These are phyloP conservation scores for Parietichytrium sp. DNA, from an alignment of 108 stramenopile species.

Conservation along the genomic window DNA sequence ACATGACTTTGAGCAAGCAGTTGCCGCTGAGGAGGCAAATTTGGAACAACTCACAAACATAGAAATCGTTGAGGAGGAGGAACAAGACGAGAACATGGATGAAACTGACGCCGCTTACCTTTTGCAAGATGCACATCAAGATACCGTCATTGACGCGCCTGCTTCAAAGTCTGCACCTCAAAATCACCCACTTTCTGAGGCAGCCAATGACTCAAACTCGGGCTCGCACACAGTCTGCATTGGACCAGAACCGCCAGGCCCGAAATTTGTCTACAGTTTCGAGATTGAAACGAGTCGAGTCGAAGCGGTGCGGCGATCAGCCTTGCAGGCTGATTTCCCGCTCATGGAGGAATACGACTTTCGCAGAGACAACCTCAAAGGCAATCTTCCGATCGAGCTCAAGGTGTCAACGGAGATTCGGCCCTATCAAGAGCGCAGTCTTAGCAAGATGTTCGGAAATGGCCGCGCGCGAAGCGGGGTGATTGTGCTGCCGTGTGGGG, in stretches of 20 bases:
- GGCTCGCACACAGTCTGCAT: not conserved
- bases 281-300: not conserved
- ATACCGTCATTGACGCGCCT: not conserved
- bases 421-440: conserved; percentile 84
- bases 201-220: too few species aligned
- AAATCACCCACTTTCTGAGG: not conserved
- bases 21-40: not conserved
- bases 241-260: not conserved
- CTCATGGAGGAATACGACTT: conserved; percentile 96
- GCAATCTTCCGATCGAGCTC: conserved; percentile 82
- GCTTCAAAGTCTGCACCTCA: not conserved
- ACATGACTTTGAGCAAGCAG: not conserved
- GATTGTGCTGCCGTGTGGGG: conserved; percentile 98
- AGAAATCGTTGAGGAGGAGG: conserved; percentile 1
- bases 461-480: conserved; percentile 96
- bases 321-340: conserved; percentile 48
- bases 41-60: not conserved
- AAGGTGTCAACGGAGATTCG: conserved; percentile 90
- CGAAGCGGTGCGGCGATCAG: not conserved
- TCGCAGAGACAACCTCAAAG: conserved; percentile 77
- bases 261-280: not conserved
- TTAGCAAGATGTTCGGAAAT: conserved; percentile 94
- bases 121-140: not conserved
- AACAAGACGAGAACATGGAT: not conserved
- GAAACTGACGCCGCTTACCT: not conserved